These are phyloP conservation scores for Podospora bellae-mahoneyi DNA, from an alignment of 495 filamentous ascomycete genomes.

Conservation along the genomic window DNA sequence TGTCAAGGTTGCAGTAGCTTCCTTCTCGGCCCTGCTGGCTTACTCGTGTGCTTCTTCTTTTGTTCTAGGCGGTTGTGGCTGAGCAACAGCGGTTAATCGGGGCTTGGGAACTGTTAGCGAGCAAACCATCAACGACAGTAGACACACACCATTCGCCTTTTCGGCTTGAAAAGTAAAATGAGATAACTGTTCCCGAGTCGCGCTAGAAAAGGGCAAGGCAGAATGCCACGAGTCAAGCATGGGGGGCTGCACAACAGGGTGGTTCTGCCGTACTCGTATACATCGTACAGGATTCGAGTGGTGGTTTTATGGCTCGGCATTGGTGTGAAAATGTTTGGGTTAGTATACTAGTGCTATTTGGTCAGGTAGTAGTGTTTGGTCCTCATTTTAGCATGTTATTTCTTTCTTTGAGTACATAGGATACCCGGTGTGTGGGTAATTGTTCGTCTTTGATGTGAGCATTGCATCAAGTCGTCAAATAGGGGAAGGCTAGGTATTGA, in stretches of 20 bases:
- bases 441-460: neutral
- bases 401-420: neutral
- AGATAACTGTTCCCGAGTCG: neutral
- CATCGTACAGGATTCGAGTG: too few species aligned
- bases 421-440: neutral
- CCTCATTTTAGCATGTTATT: neutral
- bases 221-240: neutral
- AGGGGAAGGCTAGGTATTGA: neutral
- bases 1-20: neutral
- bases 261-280: neutral
- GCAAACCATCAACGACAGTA: neutral
- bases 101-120: neutral
- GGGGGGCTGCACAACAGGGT: neutral
- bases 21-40: neutral
- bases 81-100: neutral
- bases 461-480: neutral
- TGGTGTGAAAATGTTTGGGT: neutral
- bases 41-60: neutral
- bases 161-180: neutral
- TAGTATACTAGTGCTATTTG: neutral
- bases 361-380: neutral
- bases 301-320: neutral
- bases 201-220: neutral
- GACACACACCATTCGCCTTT: neutral
- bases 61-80: neutral